phyloP scores from a whole-genome alignment of 768 basidiomycete species.

The Neoboletus brunneissimus region DNA sequence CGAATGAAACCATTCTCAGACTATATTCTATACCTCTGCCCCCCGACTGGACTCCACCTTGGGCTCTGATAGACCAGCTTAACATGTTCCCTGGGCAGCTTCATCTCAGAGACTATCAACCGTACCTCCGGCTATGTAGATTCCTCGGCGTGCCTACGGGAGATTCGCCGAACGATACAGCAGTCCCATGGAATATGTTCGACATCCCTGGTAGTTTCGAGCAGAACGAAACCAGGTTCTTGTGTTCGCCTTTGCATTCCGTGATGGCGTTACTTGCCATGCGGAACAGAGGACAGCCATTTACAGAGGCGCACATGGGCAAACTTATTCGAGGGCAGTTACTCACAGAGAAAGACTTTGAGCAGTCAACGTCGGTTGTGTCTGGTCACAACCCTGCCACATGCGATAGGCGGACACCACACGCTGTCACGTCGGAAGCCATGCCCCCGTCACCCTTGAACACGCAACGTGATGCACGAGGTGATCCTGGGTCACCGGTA shows the following conservation, averaged over 20 bases:
- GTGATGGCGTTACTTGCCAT: neutral
- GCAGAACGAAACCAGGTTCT: neutral
- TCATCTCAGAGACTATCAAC: conserved; percentile 15
- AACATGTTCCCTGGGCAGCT: conserved; percentile 7
- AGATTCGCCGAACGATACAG: neutral
- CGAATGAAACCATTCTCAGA: conserved; percentile 29
- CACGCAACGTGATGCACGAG: neutral
- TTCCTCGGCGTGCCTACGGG: conserved; percentile 18
- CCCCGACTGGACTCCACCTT: neutral
- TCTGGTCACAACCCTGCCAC: no score
- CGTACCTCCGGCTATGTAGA: conserved; percentile 21
- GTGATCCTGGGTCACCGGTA: neutral
- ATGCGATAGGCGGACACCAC: no score
- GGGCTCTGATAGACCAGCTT: conserved; percentile 5
- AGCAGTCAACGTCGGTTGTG: neutral
- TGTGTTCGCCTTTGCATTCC: neutral
- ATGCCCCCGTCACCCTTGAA: no score
- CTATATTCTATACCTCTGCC: conserved; percentile 8
- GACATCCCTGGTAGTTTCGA: neutral
- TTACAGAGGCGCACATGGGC: neutral
- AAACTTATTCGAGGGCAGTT: neutral
- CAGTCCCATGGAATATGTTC: neutral
- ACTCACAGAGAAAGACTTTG: neutral
- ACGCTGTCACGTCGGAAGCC: no score
- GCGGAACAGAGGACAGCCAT: neutral